A percentile compares a stretch with the other conserved stretches of the same genome.
Conservation (phyloP, 495 filamentous ascomycete genomes). For the Durotheca rogersii region DNA sequence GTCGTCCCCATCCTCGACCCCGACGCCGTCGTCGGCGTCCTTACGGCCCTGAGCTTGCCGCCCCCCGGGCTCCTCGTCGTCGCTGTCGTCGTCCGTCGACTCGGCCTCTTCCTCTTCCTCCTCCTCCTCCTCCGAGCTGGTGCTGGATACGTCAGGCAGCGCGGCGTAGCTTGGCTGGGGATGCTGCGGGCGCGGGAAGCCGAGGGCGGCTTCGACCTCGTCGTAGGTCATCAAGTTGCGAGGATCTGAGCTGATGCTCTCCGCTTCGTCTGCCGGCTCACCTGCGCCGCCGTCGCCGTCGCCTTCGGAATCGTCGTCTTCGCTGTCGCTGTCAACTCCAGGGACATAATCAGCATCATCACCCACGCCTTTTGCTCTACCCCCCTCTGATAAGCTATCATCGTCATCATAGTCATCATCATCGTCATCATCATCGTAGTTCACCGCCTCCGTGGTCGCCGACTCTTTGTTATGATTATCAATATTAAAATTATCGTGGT, state of each 20-base stretch:
- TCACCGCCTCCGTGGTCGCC: not conserved
- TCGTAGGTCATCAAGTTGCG: conserved; percentile 47
- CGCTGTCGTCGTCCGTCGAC: conserved; percentile 14
- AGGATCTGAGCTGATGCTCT: conserved; percentile 17
- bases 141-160: conserved; percentile 8
- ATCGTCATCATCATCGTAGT: not conserved
- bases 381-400: not conserved
- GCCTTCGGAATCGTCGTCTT: conserved; percentile 12
- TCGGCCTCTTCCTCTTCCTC: not conserved
- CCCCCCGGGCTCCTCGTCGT: conserved; percentile 35
- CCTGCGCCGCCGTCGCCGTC: conserved; percentile 23
- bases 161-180: conserved; percentile 6
- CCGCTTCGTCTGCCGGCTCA: conserved; percentile 23
- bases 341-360: conserved; percentile 26
- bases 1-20: conserved; percentile 35
- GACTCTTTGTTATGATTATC: no score
- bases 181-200: conserved; percentile 12
- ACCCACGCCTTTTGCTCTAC: no score
- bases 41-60: no score
- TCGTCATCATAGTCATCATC: conserved; percentile 31
- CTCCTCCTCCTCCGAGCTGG: conserved; percentile 2
- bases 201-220: conserved; percentile 56
- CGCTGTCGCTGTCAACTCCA: conserved; percentile 21
- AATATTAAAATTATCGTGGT: conserved; percentile 7
- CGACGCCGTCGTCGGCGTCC: conserved; percentile 24